Conservation (phyloP, 257 asterid species). For the Phtheirospermum japonicum region DNA sequence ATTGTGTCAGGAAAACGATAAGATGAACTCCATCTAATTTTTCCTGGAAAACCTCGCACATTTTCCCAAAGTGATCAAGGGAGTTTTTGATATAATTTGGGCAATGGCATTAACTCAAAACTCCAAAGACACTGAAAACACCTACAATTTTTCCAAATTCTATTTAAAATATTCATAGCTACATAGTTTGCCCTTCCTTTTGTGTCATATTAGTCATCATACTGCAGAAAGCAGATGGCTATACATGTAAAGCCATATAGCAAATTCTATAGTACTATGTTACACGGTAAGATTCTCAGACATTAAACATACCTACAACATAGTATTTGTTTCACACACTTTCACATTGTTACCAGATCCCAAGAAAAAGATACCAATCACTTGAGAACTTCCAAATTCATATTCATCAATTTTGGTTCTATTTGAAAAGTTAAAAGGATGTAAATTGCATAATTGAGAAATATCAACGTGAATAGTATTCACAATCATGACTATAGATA, state of each 20-base stretch:
- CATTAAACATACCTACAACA: neutral
- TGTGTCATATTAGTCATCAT: conserved; percentile 12
- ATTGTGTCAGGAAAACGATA: neutral
- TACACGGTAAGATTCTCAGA: conserved; percentile 1
- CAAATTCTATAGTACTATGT: neutral
- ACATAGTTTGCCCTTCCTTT: conserved; percentile 3
- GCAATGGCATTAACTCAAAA: neutral
- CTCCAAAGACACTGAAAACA: neutral
- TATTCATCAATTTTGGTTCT: neutral
- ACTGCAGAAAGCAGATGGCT: conserved; percentile 10
- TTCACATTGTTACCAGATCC: neutral
- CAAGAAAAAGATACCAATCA: neutral
- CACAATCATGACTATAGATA: neutral
- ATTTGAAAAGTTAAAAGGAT: conserved; percentile 3
- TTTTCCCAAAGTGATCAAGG: neutral
- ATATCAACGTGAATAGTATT: neutral
- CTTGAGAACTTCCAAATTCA: conserved; percentile 8
- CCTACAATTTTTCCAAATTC: neutral
- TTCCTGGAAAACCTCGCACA: neutral
- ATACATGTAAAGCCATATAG: conserved; percentile 7
- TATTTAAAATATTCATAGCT: neutral
- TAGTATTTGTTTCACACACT: neutral
- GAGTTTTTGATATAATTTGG: neutral
- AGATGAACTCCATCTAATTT: neutral
- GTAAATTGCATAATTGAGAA: conserved; percentile 13